A percentile compares a stretch with the other conserved stretches of the same genome.
Evolutionary conservation across 2,329 filamentous ascomycete genomes (phyloP).

Genomic region (Alternaria postmessia): DNA sequence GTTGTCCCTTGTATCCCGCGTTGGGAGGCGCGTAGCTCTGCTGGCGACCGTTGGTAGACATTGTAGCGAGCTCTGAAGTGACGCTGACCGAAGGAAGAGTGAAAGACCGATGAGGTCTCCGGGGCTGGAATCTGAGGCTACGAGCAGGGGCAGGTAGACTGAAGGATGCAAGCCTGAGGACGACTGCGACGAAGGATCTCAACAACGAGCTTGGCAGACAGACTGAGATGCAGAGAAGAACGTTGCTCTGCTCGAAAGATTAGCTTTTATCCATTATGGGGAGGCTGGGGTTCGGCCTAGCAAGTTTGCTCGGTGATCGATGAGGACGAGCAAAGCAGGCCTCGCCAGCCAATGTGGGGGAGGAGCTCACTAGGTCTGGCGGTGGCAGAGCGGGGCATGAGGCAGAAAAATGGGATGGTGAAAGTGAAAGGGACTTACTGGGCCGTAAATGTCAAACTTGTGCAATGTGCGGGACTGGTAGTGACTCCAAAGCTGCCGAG

Average conservation of each 20-base stretch:
- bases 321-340: slow-evolving; percentile 30
- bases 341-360: slow-evolving; percentile 5
- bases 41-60: slow-evolving; percentile 45
- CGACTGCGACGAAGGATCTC: slow-evolving; percentile 22
- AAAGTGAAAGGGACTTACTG: slow-evolving; percentile 40
- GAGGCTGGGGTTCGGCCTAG: neutral
- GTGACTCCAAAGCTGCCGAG: slow-evolving; percentile 52
- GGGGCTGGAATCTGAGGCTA: slow-evolving; percentile 5
- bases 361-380: slow-evolving; percentile 3
- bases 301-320: slow-evolving; percentile 17
- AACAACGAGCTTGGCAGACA: slow-evolving; percentile 25
- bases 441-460: slow-evolving; percentile 53
- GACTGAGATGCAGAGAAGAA: slow-evolving; percentile 45
- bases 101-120: slow-evolving; percentile 1
- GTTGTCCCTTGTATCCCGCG: slow-evolving; percentile 43
- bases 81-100: slow-evolving; percentile 6
- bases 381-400: slow-evolving; percentile 14
- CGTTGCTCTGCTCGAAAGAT: slow-evolving; percentile 36
- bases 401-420: slow-evolving; percentile 13
- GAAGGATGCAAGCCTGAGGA: slow-evolving; percentile 16
- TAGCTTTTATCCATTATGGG: slow-evolving; percentile 15
- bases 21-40: slow-evolving; percentile 37
- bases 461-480: slow-evolving; percentile 51
- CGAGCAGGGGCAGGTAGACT: slow-evolving; percentile 12
- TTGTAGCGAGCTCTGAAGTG: slow-evolving; percentile 19